phyloP scores from a whole-genome alignment of 1,284 basidiomycete genomes.

The Fomes fomentarius region DNA sequence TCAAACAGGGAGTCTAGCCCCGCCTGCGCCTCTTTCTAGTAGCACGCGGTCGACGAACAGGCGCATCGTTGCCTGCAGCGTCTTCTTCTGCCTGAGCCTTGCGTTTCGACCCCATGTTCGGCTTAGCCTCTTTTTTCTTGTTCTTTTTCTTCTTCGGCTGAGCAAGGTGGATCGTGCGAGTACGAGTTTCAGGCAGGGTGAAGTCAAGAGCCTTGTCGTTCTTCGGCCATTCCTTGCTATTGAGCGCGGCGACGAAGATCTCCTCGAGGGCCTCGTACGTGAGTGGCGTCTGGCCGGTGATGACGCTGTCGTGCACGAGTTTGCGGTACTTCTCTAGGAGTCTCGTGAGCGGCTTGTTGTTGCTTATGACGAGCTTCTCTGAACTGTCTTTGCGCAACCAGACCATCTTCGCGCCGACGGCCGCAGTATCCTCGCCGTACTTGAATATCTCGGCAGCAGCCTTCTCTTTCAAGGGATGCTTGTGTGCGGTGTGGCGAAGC shows the following conservation, averaged over 20 bases:
- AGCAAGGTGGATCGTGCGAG: neutral
- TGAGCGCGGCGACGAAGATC: slow-evolving; percentile 1
- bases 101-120: neutral
- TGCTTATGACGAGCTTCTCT: neutral
- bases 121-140: neutral
- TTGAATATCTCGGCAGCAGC: neutral
- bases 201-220: neutral
- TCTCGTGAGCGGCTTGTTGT: neutral
- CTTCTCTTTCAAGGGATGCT: neutral
- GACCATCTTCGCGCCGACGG: neutral
- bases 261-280: neutral
- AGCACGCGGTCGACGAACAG: neutral
- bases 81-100: neutral
- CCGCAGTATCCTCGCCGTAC: neutral
- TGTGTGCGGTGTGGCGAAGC: slow-evolving; percentile 10
- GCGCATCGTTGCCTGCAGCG: no score
- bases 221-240: neutral
- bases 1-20: no score
- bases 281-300: neutral
- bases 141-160: neutral
- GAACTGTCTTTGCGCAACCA: neutral
- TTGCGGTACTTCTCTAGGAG: neutral
- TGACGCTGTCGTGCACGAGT: neutral
- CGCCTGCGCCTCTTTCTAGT: neutral
- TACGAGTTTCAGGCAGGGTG: neutral